Conservation (phyloP, 164 flowering plant genomes). For the Tetrastigma voinierianum region DNA sequence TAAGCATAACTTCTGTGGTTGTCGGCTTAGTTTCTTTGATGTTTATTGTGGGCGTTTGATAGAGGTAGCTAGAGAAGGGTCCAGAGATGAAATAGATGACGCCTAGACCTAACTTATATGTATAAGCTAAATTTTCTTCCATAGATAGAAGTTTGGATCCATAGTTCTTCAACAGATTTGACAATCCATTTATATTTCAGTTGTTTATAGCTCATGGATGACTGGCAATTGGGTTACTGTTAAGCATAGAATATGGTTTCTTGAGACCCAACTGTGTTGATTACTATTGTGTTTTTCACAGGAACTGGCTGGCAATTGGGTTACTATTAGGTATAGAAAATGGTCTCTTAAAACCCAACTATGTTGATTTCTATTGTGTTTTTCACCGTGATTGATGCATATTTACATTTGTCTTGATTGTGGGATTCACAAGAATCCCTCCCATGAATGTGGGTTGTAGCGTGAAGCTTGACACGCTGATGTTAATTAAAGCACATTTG, state of each 20-base stretch:
- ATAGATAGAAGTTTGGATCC: slow-evolving; percentile 26
- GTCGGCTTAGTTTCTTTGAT: slow-evolving; percentile 38
- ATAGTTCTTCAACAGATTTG: slow-evolving; percentile 45
- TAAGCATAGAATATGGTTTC: too few species aligned
- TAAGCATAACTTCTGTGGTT: slow-evolving; percentile 34
- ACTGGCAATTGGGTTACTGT: too few species aligned
- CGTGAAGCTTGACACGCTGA: not conserved
- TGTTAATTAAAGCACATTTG: too few species aligned
- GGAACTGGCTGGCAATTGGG: too few species aligned
- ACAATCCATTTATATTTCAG: slow-evolving; percentile 24
- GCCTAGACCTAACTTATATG: slow-evolving; percentile 1
- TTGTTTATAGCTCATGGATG: too few species aligned
- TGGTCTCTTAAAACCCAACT: too few species aligned
- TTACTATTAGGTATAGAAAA: too few species aligned
- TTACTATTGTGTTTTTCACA: too few species aligned
- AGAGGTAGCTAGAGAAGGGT: slow-evolving; percentile 31
- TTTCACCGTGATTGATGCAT: slow-evolving; percentile 95
- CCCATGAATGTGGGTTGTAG: slow-evolving; percentile 38
- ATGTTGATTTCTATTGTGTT: not conserved
- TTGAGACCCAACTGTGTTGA: too few species aligned
- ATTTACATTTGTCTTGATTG: slow-evolving; percentile 88
- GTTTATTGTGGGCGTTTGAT: slow-evolving; percentile 37
- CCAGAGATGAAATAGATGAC: slow-evolving; percentile 22
- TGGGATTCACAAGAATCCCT: slow-evolving; percentile 94
- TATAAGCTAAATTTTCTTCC: slow-evolving; percentile 16